Evolutionary conservation across 306 rosid species (phyloP).

Genomic region (Lablab purpureus): DNA sequence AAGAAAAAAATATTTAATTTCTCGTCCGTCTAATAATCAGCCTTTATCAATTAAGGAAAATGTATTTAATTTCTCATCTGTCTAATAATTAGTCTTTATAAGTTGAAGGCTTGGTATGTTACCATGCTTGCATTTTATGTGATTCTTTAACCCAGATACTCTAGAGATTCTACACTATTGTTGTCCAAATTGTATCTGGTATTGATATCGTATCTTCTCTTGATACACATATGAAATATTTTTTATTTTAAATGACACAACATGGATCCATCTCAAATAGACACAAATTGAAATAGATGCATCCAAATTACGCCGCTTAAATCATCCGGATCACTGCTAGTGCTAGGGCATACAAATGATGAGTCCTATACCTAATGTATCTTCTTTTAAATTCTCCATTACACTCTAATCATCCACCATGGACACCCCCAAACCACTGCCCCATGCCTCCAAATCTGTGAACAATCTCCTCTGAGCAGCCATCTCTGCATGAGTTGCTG

Average conservation of each 20-base stretch:
- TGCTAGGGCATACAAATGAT: background rate
- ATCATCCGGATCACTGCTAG: background rate
- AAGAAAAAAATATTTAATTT: slow-evolving; percentile 35
- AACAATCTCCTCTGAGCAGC: background rate
- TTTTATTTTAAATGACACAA: background rate
- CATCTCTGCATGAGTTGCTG: background rate
- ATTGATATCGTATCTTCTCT: background rate
- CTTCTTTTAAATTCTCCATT: background rate
- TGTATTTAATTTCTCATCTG: slow-evolving; percentile 23
- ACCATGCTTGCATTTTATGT: background rate
- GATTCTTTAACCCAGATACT: background rate
- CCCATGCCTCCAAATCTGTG: background rate
- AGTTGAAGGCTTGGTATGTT: slow-evolving; percentile 6
- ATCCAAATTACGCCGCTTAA: background rate
- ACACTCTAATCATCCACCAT: background rate
- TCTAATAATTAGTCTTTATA: background rate
- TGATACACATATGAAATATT: too few species aligned
- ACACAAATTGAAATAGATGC: background rate
- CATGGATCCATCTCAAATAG: background rate
- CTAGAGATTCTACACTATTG: background rate
- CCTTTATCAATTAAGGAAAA: background rate
- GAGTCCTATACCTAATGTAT: background rate
- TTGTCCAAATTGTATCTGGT: background rate
- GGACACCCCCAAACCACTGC: background rate
- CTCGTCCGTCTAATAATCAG: slow-evolving; percentile 8